Evolutionary conservation across 2,329 filamentous ascomycete genomes (phyloP).

Genomic region (Emmonsiellopsis sp.): DNA sequence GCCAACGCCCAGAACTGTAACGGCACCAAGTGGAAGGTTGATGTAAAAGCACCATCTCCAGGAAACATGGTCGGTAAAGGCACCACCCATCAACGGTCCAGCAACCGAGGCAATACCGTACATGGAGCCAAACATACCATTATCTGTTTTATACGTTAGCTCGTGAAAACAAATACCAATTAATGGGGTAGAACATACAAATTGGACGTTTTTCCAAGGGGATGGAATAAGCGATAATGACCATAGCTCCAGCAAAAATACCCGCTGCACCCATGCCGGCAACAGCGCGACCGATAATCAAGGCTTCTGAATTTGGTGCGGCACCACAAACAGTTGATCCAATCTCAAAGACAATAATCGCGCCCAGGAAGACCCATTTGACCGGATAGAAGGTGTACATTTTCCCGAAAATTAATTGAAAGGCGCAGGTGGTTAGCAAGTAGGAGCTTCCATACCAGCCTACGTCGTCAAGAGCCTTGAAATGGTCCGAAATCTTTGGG

Average conservation of each 20-base stretch:
- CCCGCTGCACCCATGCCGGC: slow-evolving; percentile 31
- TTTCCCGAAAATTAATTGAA: slow-evolving; percentile 35
- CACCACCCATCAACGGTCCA: slow-evolving; percentile 37
- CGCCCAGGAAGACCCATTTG: slow-evolving; percentile 34
- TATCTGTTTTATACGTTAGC: background rate
- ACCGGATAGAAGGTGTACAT: slow-evolving; percentile 34
- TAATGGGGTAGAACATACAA: slow-evolving; percentile 20
- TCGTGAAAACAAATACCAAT: background rate
- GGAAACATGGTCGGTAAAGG: slow-evolving; percentile 32
- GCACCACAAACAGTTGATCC: slow-evolving; percentile 31
- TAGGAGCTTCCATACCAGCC: slow-evolving; percentile 41
- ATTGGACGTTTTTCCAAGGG: slow-evolving; percentile 31
- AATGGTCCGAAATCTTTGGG: slow-evolving; percentile 39
- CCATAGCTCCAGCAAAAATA: slow-evolving; percentile 29
- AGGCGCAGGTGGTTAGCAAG: slow-evolving; percentile 33
- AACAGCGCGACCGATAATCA: slow-evolving; percentile 35
- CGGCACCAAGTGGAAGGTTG: slow-evolving; percentile 27
- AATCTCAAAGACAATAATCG: slow-evolving; percentile 33
- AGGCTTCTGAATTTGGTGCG: slow-evolving; percentile 26
- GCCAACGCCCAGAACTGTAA: slow-evolving; percentile 15
- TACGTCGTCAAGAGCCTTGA: slow-evolving; percentile 37
- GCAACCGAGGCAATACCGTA: slow-evolving; percentile 35
- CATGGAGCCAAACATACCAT: slow-evolving; percentile 30
- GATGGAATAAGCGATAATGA: slow-evolving; percentile 32
- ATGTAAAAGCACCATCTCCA: slow-evolving; percentile 39